Conservation (phyloP, 805 yeast genomes). For the Nakazawaea ambrosiae region DNA sequence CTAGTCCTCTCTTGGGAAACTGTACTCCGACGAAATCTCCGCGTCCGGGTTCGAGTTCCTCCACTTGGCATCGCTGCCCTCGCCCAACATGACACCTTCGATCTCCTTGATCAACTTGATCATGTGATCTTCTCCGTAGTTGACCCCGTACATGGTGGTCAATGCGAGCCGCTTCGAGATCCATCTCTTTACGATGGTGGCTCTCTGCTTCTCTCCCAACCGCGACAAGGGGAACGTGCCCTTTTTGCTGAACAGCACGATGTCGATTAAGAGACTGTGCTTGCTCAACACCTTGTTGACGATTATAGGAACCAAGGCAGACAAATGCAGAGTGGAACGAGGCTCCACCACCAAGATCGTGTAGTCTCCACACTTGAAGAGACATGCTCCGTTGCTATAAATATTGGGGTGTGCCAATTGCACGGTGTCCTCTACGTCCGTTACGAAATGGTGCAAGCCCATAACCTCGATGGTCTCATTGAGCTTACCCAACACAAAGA, state of each 20-base stretch:
- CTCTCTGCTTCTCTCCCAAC: conserved; percentile 71
- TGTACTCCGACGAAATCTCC: conserved; percentile 7
- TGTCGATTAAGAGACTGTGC: conserved; percentile 78
- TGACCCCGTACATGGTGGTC: conserved; percentile 44
- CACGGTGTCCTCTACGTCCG: conserved; percentile 70
- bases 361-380: conserved; percentile 78
- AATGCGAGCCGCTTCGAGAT: conserved; percentile 36
- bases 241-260: conserved; percentile 69
- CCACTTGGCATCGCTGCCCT: neutral
- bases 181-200: conserved; percentile 54
- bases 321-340: conserved; percentile 41
- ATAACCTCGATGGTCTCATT: conserved; percentile 84
- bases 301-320: conserved; percentile 78
- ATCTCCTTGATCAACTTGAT: conserved; percentile 52
- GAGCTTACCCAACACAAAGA: conserved; percentile 79
- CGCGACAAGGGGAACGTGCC: conserved; percentile 64
- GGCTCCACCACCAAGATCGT: conserved; percentile 68
- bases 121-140: conserved; percentile 60
- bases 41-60: conserved; percentile 6
- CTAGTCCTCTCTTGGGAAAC: too few relatives aligned
- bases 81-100: conserved; percentile 20
- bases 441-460: conserved; percentile 88
- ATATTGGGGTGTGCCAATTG: conserved; percentile 43
- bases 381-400: conserved; percentile 38
- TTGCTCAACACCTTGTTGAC: conserved; percentile 71